phyloP scores from a whole-genome alignment of 2,329 filamentous ascomycete species.

The Graphilbum ipis-grandicollis region DNA sequence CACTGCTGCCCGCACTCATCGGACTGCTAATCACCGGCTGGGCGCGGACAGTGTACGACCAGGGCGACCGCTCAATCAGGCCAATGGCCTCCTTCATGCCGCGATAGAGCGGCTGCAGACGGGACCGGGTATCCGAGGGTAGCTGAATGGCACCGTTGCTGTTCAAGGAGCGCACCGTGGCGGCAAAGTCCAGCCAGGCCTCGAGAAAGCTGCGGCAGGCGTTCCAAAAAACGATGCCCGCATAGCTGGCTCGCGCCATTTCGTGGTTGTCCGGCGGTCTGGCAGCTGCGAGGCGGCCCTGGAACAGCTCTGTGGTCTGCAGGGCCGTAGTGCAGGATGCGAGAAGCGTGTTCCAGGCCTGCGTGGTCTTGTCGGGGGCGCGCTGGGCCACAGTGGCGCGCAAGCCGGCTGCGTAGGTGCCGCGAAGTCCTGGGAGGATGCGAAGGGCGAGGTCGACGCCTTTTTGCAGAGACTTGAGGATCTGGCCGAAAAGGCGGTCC shows the following conservation, averaged over 20 bases:
- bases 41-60: conserved; percentile 26
- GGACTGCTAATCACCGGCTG: conserved; percentile 16
- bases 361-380: conserved; percentile 39
- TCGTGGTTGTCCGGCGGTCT: conserved; percentile 35
- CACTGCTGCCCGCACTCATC: conserved; percentile 9
- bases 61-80: conserved; percentile 46
- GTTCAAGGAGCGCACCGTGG: conserved; percentile 37
- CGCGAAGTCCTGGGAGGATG: conserved; percentile 51
- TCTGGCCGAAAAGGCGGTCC: conserved; percentile 64
- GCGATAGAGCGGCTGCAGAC: conserved; percentile 67
- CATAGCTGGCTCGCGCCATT: conserved; percentile 2
- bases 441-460: conserved; percentile 59
- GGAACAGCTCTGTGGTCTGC: conserved; percentile 56
- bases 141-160: conserved; percentile 30
- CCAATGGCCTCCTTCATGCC: conserved; percentile 65
- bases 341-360: conserved; percentile 54
- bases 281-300: conserved; percentile 41
- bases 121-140: conserved; percentile 49
- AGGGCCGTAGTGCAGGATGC: conserved; percentile 54
- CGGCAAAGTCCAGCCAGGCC: conserved; percentile 50
- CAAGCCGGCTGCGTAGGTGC: conserved; percentile 47
- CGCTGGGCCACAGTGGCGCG: conserved; percentile 44
- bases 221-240: conserved; percentile 49
- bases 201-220: conserved; percentile 60
- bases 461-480: conserved; percentile 58